Base-by-base conservation (phyloP, 2,329 filamentous ascomycete species). In the Ceratocystis lukuohia region DNA sequence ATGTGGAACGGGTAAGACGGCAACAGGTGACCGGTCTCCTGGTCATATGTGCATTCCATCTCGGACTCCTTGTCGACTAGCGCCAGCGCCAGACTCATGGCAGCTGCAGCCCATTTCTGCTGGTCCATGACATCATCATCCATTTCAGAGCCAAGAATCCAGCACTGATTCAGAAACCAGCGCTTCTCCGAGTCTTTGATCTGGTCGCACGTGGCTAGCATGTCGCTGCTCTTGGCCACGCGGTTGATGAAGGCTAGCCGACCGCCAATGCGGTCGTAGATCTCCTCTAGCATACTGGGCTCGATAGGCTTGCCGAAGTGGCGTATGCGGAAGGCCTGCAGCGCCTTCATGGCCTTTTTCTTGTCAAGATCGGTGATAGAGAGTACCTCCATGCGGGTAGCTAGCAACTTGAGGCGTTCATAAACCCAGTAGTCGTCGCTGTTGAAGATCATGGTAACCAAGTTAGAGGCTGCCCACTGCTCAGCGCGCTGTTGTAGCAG, bases 361-460 rank as follows among this genome's bases (percentile, higher is more conserved):
- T 92, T 96, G 64, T 88, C 84, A 5, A 99, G 79, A 74, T 99
- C 94, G 3, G 84, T 82, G 53, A 99, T 86, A 7, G 91, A 85
- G 46, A 96, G 87, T 3, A 99, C 88, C 73, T 96, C 92, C 90
- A 99, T 96, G 59, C 94, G 85, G 1, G 92, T 96, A 2, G 91
- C 90, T 68, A 96, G 87, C 74, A 90, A 87, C 79, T 96, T 96
- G 64, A 99, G 78, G 15, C 92, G 84, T 75, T 99, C 94, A 72
- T 96, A 97, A 0, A 99, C 89, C 94, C 94, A 99, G 76, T 96
- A 99, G 74, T 97, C 94, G 75, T 99, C 94, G 65, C 87, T 92
- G 76, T 96, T 97, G 77, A 99, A 91, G 44, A 99, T 86, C 80
- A 91, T 84, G 0, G 94, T 97, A 37, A 95, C 89, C 7, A 99